Conservation (phyloP, 164 flowering plant species). For the Stephania yunnanensis region DNA sequence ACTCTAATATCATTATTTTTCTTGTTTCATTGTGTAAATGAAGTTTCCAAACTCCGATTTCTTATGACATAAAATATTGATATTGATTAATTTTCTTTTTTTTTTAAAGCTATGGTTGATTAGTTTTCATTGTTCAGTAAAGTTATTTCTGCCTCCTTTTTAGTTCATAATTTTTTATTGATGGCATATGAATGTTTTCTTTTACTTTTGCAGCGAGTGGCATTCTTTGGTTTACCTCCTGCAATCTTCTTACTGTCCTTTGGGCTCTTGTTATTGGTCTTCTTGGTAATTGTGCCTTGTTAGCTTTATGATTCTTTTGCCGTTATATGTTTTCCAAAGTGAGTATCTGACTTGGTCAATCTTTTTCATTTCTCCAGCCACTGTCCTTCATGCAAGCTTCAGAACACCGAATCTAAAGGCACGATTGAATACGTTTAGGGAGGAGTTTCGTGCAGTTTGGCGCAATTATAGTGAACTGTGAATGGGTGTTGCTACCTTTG, state of each 20-base stretch:
- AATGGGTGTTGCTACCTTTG: slow-evolving; percentile 12
- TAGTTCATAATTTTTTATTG: too few species aligned
- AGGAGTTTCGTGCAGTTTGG: slow-evolving; percentile 40
- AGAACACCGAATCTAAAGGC: slow-evolving; percentile 51
- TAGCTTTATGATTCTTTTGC: neutral
- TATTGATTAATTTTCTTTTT: too few species aligned
- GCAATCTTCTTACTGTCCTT: slow-evolving; percentile 60
- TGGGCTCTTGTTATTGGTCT: slow-evolving; percentile 80
- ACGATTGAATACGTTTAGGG: slow-evolving; percentile 15
- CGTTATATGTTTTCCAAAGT: slow-evolving; percentile 1
- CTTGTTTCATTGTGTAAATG: slow-evolving; percentile 1
- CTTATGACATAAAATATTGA: neutral
- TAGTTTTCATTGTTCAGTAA: neutral
- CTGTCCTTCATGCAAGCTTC: slow-evolving; percentile 91
- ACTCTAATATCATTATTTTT: neutral
- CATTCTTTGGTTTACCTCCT: slow-evolving; percentile 82
- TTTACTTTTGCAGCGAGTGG: slow-evolving; percentile 50
- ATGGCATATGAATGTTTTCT: neutral
- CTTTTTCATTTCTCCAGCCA: slow-evolving; percentile 38
- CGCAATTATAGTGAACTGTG: slow-evolving; percentile 94
- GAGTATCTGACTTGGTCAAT: neutral
- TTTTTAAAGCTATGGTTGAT: neutral
- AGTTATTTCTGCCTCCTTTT: neutral
- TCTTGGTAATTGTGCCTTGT: slow-evolving; percentile 43
- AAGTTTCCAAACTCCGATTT: neutral